phyloP scores from a whole-genome alignment of 2,329 filamentous ascomycete genomes.

The Ophiostoma angusticollis region DNA sequence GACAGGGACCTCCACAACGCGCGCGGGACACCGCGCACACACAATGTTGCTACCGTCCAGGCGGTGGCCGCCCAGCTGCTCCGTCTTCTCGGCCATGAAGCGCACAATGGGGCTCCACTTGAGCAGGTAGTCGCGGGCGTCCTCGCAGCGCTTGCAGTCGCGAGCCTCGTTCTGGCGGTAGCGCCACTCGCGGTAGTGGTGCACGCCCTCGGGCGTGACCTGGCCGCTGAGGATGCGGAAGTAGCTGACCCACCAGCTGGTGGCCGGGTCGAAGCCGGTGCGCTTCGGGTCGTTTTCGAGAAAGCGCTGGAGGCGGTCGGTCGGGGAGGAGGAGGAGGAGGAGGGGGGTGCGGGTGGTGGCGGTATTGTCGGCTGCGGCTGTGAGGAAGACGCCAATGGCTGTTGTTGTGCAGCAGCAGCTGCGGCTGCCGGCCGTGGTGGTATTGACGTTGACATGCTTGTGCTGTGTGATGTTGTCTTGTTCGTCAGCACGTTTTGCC shows the following conservation, averaged over 20 bases:
- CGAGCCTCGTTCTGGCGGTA: constrained; percentile 62
- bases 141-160: constrained; percentile 72
- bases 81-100: constrained; percentile 75
- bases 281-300: constrained; percentile 45
- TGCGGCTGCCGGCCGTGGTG: background rate
- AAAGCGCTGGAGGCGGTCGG: constrained; percentile 6
- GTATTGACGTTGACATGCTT: constrained; percentile 8
- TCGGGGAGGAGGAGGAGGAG: background rate
- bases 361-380: background rate
- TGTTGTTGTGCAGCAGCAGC: background rate
- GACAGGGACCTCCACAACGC: constrained; percentile 39
- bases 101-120: constrained; percentile 73
- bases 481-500: no score
- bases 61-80: constrained; percentile 57
- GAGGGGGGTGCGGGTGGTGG: background rate
- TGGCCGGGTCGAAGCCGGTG: constrained; percentile 50
- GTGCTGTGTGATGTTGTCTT: background rate
- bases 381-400: background rate
- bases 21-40: constrained; percentile 63
- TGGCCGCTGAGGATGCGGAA: constrained; percentile 68
- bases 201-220: constrained; percentile 54
- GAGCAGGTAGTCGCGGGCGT: constrained; percentile 72
- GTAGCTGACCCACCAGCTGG: constrained; percentile 65
- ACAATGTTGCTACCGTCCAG: constrained; percentile 64
- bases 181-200: constrained; percentile 65